Percentiles rank a stretch among this genome's conserved stretches.
phyloP scores from a whole-genome alignment of 176 grass and related monocot genomes.

The Bolboschoenus planiculmis region DNA sequence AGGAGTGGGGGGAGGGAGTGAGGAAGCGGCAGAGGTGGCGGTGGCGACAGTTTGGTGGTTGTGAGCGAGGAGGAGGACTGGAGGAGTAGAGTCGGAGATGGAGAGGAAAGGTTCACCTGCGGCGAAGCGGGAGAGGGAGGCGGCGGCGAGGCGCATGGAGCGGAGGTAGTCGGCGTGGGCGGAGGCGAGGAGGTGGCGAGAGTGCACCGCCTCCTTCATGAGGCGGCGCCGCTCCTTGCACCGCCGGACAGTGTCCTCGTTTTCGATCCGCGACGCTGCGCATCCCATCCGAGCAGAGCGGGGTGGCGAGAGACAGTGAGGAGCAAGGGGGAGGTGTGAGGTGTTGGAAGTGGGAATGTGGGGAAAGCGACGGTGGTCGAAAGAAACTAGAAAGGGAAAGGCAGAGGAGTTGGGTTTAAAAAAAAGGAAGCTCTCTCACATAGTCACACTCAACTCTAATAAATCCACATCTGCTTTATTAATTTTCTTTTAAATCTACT shows the following conservation, averaged over 20 bases:
- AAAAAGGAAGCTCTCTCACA: too few relatives aligned
- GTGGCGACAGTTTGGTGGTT: constrained; percentile 22
- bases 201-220: constrained; percentile 75
- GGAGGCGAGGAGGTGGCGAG: constrained; percentile 80
- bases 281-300: constrained; percentile 54
- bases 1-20: constrained; percentile 17
- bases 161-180: constrained; percentile 90
- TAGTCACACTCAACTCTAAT: too few relatives aligned
- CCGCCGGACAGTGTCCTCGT: constrained; percentile 92
- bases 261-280: constrained; percentile 78
- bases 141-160: constrained; percentile 61
- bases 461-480: neutral
- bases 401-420: constrained; percentile 1
- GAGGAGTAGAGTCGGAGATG: constrained; percentile 75
- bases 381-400: neutral
- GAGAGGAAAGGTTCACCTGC: constrained; percentile 64
- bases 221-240: constrained; percentile 94
- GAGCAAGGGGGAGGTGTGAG: neutral
- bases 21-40: neutral
- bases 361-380: neutral
- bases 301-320: neutral
- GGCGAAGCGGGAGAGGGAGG: constrained; percentile 75
- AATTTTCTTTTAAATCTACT: too few relatives aligned
- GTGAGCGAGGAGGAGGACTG: constrained; percentile 50
- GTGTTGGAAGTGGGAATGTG: neutral